Conservation (phyloP, 768 basidiomycete genomes). For the Xanthoconium purpureum region DNA sequence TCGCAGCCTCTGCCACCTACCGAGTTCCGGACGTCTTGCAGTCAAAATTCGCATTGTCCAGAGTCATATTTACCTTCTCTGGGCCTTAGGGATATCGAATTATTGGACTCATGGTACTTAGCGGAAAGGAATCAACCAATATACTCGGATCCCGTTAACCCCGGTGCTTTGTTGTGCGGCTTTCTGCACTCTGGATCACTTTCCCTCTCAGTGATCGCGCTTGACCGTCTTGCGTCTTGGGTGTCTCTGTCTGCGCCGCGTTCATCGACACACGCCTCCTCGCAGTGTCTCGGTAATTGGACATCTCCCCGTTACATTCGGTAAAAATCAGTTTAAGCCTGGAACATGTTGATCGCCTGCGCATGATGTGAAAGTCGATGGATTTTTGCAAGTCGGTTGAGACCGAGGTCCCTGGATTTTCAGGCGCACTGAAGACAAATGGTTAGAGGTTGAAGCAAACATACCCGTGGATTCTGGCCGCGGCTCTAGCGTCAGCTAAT, state of each 20-base stretch:
- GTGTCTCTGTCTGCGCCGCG: neutral
- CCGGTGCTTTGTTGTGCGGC: conserved; percentile 37
- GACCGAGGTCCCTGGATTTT: neutral
- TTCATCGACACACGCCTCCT: neutral
- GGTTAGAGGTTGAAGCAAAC: no score
- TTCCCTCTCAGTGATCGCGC: conserved; percentile 33
- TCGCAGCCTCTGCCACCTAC: conserved; percentile 41
- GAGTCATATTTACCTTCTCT: conserved; percentile 46
- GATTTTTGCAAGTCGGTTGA: neutral
- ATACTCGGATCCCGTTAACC: conserved; percentile 36
- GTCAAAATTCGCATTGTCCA: conserved; percentile 38
- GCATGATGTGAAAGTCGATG: neutral
- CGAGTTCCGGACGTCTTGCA: conserved; percentile 36
- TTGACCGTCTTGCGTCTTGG: conserved; percentile 36
- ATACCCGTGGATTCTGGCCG: neutral
- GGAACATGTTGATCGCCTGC: conserved; percentile 3
- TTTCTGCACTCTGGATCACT: conserved; percentile 32
- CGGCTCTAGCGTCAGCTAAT: neutral
- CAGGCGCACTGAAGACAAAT: neutral
- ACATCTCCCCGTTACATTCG: conserved; percentile 34
- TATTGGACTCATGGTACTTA: conserved; percentile 38
- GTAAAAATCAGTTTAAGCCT: conserved; percentile 31
- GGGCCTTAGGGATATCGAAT: conserved; percentile 37
- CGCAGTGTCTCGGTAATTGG: conserved; percentile 33
- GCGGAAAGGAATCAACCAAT: conserved; percentile 35